Percentiles rank a stretch among this genome's conserved stretches.
These are phyloP conservation scores for Hura crepitans DNA, from an alignment of 441 rosid species.

Conservation along the genomic window DNA sequence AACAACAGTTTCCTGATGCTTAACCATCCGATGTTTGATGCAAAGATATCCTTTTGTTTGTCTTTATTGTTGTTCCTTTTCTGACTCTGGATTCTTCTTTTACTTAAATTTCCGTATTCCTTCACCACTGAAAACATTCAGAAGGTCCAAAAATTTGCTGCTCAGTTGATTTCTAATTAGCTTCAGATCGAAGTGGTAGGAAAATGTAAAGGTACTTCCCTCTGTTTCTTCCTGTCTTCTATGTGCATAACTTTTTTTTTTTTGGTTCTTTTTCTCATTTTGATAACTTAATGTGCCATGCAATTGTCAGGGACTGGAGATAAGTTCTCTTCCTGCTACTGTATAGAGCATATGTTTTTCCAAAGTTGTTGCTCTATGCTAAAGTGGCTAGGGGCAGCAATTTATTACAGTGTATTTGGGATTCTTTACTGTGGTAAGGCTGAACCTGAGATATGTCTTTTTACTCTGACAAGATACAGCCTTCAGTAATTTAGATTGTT, in stretches of 20 bases:
- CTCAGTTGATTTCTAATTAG: slow-evolving; percentile 36
- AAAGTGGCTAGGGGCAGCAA: background rate
- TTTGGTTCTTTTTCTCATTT: background rate
- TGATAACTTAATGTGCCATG: slow-evolving; percentile 8
- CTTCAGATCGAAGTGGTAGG: slow-evolving; percentile 24
- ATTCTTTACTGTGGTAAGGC: background rate
- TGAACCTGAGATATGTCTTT: background rate
- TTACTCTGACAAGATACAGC: background rate
- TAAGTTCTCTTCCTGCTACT: slow-evolving; percentile 9
- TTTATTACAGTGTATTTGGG: background rate
- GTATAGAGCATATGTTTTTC: background rate
- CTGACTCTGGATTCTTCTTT: background rate
- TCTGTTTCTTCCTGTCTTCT: slow-evolving; percentile 4
- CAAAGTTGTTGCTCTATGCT: background rate
- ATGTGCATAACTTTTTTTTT: background rate
- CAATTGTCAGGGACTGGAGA: slow-evolving; percentile 14
- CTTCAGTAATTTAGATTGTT: background rate
- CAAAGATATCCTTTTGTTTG: slow-evolving; percentile 72
- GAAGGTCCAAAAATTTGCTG: slow-evolving; percentile 59
- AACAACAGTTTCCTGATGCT: slow-evolving; percentile 79
- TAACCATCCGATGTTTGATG: slow-evolving; percentile 70
- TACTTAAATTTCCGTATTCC: slow-evolving; percentile 32
- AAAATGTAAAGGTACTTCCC: slow-evolving; percentile 28
- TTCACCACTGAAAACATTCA: slow-evolving; percentile 57
- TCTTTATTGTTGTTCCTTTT: slow-evolving; percentile 5